Percentiles rank a stretch among this genome's conserved stretches.
Conservation (phyloP, 768 basidiomycete genomes). For the Tulasnella sp. region DNA sequence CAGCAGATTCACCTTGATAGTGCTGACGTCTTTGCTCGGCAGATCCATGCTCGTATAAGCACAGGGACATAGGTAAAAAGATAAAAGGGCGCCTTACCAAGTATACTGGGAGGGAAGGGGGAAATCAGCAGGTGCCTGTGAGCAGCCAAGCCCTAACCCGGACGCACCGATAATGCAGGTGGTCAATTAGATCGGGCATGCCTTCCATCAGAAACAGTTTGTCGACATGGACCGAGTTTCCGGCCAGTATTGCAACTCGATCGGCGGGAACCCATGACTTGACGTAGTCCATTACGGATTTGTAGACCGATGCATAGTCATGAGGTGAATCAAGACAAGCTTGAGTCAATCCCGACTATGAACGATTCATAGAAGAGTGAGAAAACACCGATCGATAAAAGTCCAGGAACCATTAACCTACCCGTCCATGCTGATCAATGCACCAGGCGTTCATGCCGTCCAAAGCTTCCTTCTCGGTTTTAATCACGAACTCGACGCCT, state of each 20-base stretch:
- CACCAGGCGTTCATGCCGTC: slow-evolving; percentile 89
- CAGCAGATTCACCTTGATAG: slow-evolving; percentile 56
- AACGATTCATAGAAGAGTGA: not conserved
- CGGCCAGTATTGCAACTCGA: slow-evolving; percentile 67
- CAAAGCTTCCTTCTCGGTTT: slow-evolving; percentile 61
- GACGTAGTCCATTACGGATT: slow-evolving; percentile 68
- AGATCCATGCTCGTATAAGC: not conserved
- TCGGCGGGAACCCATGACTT: slow-evolving; percentile 75
- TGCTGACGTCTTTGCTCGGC: slow-evolving; percentile 62
- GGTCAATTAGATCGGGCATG: slow-evolving; percentile 77
- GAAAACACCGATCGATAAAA: not conserved
- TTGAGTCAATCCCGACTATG: slow-evolving; percentile 74
- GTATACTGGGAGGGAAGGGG: slow-evolving; percentile 50
- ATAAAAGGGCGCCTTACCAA: slow-evolving; percentile 49
- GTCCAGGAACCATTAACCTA: slow-evolving; percentile 36
- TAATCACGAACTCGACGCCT: slow-evolving; percentile 72
- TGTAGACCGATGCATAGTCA: slow-evolving; percentile 54
- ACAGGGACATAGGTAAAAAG: not conserved
- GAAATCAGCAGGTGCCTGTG: slow-evolving; percentile 68
- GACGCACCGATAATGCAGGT: slow-evolving; percentile 39
- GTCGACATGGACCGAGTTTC: slow-evolving; percentile 84
- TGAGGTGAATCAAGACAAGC: slow-evolving; percentile 72
- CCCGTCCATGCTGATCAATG: slow-evolving; percentile 69
- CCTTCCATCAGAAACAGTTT: slow-evolving; percentile 63
- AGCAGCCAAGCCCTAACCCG: slow-evolving; percentile 30